Evolutionary conservation across 768 basidiomycete genomes (phyloP).

Genomic region (Cubamyces sp.): DNA sequence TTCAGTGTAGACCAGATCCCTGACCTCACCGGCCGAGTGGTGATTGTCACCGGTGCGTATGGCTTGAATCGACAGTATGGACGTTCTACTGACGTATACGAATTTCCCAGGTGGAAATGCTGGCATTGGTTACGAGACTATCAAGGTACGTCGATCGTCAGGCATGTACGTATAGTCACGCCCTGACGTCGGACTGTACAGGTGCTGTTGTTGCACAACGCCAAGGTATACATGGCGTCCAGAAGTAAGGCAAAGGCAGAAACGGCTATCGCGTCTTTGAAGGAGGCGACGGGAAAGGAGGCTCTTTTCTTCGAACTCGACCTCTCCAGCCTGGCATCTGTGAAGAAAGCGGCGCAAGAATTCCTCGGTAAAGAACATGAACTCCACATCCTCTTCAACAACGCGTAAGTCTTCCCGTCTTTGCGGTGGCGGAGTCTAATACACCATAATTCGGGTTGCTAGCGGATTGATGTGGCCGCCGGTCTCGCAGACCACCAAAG

Average conservation of each 20-base stretch:
- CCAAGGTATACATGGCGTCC: conserved; percentile 66
- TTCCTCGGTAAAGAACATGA: conserved; percentile 48
- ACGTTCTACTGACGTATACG: not conserved
- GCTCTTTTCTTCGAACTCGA: conserved; percentile 51
- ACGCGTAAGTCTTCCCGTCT: conserved; percentile 43
- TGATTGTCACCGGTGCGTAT: conserved; percentile 42
- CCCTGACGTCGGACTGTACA: conserved; percentile 23
- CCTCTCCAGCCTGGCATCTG: conserved; percentile 41
- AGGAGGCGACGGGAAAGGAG: conserved; percentile 46
- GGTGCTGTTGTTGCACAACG: conserved; percentile 60
- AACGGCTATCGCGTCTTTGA: conserved; percentile 56
- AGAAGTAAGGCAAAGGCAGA: conserved; percentile 51
- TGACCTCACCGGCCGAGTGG: conserved; percentile 43
- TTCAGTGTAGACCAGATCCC: conserved; percentile 47
- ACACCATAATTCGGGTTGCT: not conserved
- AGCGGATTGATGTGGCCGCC: conserved; percentile 57
- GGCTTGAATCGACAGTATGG: not conserved
- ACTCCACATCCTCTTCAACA: conserved; percentile 56
- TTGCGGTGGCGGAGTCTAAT: not conserved
- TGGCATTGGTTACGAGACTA: conserved; percentile 64
- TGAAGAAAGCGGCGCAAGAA: conserved; percentile 45
- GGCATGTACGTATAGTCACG: no score
- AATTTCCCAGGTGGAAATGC: conserved; percentile 34
- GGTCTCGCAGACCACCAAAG: conserved; percentile 43
- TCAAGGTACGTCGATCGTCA: conserved; percentile 29